These are phyloP conservation scores for Alternaria atra DNA, from an alignment of 2,329 filamentous ascomycete genomes.

Conservation along the genomic window DNA sequence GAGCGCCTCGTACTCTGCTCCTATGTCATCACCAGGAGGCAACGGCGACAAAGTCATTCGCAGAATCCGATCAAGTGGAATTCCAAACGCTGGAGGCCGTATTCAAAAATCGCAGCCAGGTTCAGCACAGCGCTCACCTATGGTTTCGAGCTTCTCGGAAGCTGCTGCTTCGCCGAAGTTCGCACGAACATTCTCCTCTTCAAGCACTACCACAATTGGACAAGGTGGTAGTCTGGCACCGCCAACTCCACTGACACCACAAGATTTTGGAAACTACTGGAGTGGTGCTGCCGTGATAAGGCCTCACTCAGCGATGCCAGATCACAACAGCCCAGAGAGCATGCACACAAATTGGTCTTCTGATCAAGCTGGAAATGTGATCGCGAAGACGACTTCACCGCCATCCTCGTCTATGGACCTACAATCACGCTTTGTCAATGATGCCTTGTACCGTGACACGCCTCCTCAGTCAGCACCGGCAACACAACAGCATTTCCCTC, in stretches of 20 bases:
- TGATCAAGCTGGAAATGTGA: conserved; percentile 46
- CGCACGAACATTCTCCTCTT: conserved; percentile 50
- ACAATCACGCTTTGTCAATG: conserved; percentile 42
- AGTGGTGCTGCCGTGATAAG: conserved; percentile 48
- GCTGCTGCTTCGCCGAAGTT: conserved; percentile 59
- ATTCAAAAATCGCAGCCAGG: conserved; percentile 57
- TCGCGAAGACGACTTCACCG: conserved; percentile 54
- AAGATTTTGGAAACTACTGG: conserved; percentile 53
- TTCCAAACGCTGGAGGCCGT: conserved; percentile 55
- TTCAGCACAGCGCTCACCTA: conserved; percentile 59
- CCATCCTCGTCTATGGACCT: conserved; percentile 55
- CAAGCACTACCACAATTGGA: conserved; percentile 47
- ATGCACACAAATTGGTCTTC: conserved; percentile 47
- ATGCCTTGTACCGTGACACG: conserved; percentile 55
- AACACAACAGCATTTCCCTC: conserved; percentile 58
- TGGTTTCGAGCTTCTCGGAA: conserved; percentile 58
- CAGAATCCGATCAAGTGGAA: conserved; percentile 58
- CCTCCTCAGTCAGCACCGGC: conserved; percentile 62
- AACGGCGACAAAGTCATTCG: conserved; percentile 54
- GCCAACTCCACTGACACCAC: conserved; percentile 59
- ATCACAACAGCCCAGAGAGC: conserved; percentile 53
- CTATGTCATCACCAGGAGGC: conserved; percentile 52
- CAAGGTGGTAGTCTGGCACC: conserved; percentile 56
- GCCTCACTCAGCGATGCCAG: conserved; percentile 42
- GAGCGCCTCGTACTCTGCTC: conserved; percentile 55